Percentiles rank a stretch among this genome's conserved stretches.
Evolutionary conservation across 768 basidiomycete species (phyloP).

Genomic region (Phlebiopsis gigantea): DNA sequence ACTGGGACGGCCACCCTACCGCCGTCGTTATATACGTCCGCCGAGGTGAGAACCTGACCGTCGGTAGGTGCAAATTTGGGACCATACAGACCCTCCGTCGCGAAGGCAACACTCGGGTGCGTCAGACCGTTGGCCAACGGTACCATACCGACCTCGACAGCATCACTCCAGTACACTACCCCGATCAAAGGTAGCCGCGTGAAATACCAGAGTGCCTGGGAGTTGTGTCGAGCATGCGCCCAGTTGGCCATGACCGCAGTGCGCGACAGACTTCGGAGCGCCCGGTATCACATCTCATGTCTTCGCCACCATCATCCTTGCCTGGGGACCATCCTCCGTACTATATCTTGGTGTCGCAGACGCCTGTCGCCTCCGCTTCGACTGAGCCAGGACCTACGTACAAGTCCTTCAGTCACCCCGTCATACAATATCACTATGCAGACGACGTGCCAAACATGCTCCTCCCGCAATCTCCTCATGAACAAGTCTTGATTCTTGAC

Average conservation of each 20-base stretch:
- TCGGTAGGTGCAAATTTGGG: slow-evolving; percentile 1
- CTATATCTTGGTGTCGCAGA: slow-evolving; percentile 66
- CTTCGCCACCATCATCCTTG: neutral
- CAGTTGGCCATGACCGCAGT: neutral
- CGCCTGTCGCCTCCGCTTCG: slow-evolving; percentile 38
- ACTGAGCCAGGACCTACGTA: slow-evolving; percentile 21
- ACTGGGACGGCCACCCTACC: neutral
- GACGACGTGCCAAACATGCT: slow-evolving; percentile 71
- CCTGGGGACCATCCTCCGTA: slow-evolving; percentile 39
- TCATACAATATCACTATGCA: slow-evolving; percentile 76
- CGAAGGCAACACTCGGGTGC: neutral
- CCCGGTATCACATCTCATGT: neutral
- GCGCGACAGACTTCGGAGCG: neutral
- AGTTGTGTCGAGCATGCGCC: neutral
- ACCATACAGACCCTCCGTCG: neutral
- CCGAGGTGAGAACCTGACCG: neutral
- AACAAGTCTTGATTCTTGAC: slow-evolving; percentile 73
- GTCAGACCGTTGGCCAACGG: neutral
- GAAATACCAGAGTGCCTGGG: neutral
- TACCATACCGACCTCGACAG: neutral
- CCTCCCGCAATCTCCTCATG: slow-evolving; percentile 52
- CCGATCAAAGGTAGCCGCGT: neutral
- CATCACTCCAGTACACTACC: neutral
- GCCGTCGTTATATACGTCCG: neutral
- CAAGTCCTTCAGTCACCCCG: slow-evolving; percentile 54